Base-by-base conservation (phyloP, 257 asterid species). In the Nicotiana obtusifolia region DNA sequence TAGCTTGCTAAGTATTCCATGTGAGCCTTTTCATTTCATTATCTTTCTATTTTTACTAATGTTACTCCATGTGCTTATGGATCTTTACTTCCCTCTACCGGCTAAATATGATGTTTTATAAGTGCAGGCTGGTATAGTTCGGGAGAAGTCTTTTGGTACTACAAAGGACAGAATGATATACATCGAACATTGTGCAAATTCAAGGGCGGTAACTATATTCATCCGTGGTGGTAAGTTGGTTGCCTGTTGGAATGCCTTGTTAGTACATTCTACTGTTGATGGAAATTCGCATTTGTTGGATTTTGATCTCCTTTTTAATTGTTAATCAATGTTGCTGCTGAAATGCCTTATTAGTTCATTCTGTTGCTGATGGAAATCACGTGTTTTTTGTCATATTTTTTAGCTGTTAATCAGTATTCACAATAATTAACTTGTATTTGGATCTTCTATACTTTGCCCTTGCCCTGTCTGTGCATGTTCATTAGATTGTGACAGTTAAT, bases 131-230 rank as follows among this genome's bases (percentile, higher is more conserved):
- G 98, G 99, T 80, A 88, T 95, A 91, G 97, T 95, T 84, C 90
- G 99, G 84, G 98, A 95, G 87, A 95, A 92, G 86, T 84, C 96
- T 64, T 95, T 93, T 77, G 99, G 99, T 44, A 95, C 99, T 81
- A 95, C 99, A 49, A 95, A 95, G 85, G 99, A 93, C 83, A 89
- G 98, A 60, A 95, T 95, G 99, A 94, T 95, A 77, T 95, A 94
- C 83, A 95, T 95, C 71, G 99, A 95, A 91, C 99, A 95, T 82
- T 95, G 99, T 90, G 97, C 99, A 54, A 95, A 95, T 85, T 95
- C 99, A 86, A 91, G 90, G 90, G 99, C 99, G 57, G 99, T 95
- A 26, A 95, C 99, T 83, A 86, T 95, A 86, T 95, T 95, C 86
- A 95, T 95, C 52, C 99, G 99, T 79, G 99, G 99, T 61, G 99